A percentile compares a stretch with the other conserved stretches of the same genome.
Evolutionary conservation across 306 rosid genomes (phyloP).

Genomic region (Ammopiptanthus mongolicus): DNA sequence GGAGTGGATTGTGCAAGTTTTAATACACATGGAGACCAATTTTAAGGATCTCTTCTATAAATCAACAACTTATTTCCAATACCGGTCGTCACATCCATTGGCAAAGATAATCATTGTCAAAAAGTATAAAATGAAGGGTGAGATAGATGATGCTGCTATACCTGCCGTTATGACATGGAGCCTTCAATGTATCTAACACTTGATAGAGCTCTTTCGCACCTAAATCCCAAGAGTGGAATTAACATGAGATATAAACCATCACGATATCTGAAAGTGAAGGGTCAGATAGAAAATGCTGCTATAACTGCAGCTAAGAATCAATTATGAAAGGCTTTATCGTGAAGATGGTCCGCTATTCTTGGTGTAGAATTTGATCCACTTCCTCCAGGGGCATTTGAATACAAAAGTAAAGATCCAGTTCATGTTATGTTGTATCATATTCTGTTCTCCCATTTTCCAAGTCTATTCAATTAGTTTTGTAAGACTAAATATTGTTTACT

Average conservation of each 20-base stretch:
- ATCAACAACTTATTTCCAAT: too few species aligned
- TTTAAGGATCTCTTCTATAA: too few species aligned
- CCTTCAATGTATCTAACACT: constrained; percentile 53
- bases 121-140: too few species aligned
- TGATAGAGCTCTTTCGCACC: constrained; percentile 52
- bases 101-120: too few species aligned
- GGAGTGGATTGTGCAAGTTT: too few species aligned
- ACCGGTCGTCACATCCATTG: too few species aligned
- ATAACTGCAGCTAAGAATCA: constrained; percentile 94
- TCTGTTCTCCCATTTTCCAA: not conserved
- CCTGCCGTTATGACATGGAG: constrained; percentile 51
- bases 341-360: constrained; percentile 92
- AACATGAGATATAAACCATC: constrained; percentile 74
- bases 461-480: constrained; percentile 8
- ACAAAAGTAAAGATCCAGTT: constrained; percentile 45
- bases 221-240: constrained; percentile 45
- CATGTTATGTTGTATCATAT: constrained; percentile 46
- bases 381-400: constrained; percentile 96
- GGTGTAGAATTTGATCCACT: constrained; percentile 77
- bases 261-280: constrained; percentile 92
- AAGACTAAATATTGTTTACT: not conserved
- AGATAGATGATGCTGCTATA: too few species aligned
- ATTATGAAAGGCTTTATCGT: constrained; percentile 59
- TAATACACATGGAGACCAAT: too few species aligned
- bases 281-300: constrained; percentile 95